A percentile compares a stretch with the other conserved stretches of the same genome.
phyloP scores from a whole-genome alignment of 2,329 filamentous ascomycete genomes.

The Alternaria incomplexa region DNA sequence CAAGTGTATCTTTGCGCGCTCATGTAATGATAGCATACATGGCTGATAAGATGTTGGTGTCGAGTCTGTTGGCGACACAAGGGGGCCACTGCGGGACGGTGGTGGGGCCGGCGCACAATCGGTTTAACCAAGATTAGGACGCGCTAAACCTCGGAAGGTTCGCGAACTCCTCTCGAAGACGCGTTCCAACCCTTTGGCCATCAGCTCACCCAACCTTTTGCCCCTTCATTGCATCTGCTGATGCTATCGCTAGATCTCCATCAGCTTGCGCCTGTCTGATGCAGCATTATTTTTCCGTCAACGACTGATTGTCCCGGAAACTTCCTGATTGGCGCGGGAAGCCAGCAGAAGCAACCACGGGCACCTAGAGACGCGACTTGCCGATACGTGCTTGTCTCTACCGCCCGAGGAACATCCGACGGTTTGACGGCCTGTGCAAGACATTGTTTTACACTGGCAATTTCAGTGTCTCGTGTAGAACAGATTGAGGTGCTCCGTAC shows the following conservation, averaged over 20 bases:
- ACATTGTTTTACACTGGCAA: not conserved
- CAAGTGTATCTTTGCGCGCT: not conserved
- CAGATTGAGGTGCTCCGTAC: not conserved
- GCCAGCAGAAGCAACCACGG: not conserved
- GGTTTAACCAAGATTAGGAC: not conserved
- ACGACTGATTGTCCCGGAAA: not conserved
- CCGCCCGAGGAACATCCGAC: not conserved
- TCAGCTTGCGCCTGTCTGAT: not conserved
- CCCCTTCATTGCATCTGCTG: not conserved
- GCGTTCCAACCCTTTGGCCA: not conserved
- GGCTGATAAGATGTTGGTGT: not conserved
- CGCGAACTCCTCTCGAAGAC: not conserved
- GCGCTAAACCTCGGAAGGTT: not conserved
- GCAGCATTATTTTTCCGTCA: not conserved
- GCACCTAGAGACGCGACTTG: not conserved
- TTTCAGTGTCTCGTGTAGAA: not conserved
- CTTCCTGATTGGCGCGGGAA: not conserved
- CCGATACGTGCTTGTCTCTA: not conserved
- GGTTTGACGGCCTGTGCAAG: not conserved
- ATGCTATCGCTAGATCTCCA: not conserved
- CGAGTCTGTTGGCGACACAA: not conserved
- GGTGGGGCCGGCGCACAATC: not conserved
- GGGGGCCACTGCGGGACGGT: not conserved
- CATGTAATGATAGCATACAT: not conserved
- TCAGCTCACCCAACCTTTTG: not conserved